Evolutionary conservation across 2,329 filamentous ascomycete genomes (phyloP).

Genomic region (Fusarium sp.): DNA sequence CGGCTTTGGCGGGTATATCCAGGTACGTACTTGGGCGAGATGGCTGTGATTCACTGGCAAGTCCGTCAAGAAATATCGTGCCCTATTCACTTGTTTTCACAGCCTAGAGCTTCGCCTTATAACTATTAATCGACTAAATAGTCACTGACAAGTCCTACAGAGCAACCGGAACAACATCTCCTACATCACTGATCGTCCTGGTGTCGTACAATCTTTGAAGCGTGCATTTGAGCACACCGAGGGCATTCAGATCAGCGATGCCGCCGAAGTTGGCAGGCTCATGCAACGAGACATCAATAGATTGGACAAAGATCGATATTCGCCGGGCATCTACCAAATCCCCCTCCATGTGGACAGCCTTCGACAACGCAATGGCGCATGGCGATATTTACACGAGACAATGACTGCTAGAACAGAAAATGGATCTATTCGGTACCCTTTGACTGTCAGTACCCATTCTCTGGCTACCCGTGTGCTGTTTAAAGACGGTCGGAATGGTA

Average conservation of each 20-base stretch:
- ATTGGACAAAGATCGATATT: slow-evolving; percentile 39
- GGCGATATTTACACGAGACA: slow-evolving; percentile 26
- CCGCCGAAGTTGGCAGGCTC: slow-evolving; percentile 27
- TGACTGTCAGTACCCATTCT: slow-evolving; percentile 51
- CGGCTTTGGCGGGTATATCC: slow-evolving; percentile 53
- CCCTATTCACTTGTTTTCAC: too few relatives aligned
- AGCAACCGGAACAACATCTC: slow-evolving; percentile 36
- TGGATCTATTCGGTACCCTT: slow-evolving; percentile 48
- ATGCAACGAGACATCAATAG: slow-evolving; percentile 46
- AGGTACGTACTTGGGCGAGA: slow-evolving; percentile 2
- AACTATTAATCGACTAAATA: too few relatives aligned
- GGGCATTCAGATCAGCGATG: slow-evolving; percentile 29
- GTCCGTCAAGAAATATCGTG: neutral
- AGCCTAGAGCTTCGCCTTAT: too few relatives aligned
- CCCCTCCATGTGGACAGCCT: slow-evolving; percentile 38
- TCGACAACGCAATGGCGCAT: slow-evolving; percentile 13
- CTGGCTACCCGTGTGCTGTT: slow-evolving; percentile 52
- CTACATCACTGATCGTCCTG: slow-evolving; percentile 13
- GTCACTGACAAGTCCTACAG: neutral
- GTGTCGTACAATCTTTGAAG: slow-evolving; percentile 13
- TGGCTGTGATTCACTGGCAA: neutral
- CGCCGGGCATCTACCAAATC: slow-evolving; percentile 44
- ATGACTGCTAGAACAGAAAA: slow-evolving; percentile 41
- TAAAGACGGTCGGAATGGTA: neutral
- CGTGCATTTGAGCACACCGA: slow-evolving; percentile 16